These are phyloP conservation scores for Starmerella sirachaensis DNA, from an alignment of 805 yeast species.

Conservation along the genomic window DNA sequence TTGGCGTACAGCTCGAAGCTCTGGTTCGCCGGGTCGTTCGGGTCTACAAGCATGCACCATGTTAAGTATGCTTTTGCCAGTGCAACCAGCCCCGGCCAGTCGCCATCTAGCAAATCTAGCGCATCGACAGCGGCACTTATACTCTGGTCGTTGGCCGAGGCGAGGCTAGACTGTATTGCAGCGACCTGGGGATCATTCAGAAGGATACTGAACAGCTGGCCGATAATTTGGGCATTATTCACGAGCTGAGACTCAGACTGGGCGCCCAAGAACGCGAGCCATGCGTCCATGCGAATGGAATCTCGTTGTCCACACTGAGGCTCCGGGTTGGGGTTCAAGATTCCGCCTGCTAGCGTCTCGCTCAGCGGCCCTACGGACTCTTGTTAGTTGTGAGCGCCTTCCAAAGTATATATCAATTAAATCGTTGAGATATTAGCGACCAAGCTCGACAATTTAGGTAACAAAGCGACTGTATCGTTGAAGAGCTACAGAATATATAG, in stretches of 20 bases:
- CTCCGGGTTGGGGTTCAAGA: not conserved
- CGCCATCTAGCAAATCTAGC: slow-evolving; percentile 27
- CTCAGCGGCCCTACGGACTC: too few relatives aligned
- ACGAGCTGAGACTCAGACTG: slow-evolving; percentile 7
- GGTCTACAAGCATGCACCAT: slow-evolving; percentile 40
- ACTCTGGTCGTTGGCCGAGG: slow-evolving; percentile 17
- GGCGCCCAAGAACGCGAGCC: slow-evolving; percentile 9
- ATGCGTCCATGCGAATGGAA: slow-evolving; percentile 11
- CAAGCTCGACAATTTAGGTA: too few relatives aligned
- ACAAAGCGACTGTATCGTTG: too few relatives aligned
- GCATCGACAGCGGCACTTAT: slow-evolving; percentile 24
- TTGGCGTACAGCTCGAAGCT: slow-evolving; percentile 43
- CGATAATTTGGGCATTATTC: slow-evolving; percentile 14
- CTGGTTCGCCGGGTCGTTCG: slow-evolving; percentile 37
- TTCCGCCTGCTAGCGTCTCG: not conserved
- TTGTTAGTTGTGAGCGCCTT: too few relatives aligned
- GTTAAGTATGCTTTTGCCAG: slow-evolving; percentile 38
- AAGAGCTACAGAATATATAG: too few relatives aligned
- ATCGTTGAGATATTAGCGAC: too few relatives aligned
- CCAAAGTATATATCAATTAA: too few relatives aligned
- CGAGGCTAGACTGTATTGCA: slow-evolving; percentile 29
- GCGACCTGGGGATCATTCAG: slow-evolving; percentile 29
- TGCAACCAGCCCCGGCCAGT: slow-evolving; percentile 38
- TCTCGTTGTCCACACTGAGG: too few relatives aligned
- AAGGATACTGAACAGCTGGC: slow-evolving; percentile 25